phyloP scores from a whole-genome alignment of 164 flowering plant species.

The Saururus chinensis region DNA sequence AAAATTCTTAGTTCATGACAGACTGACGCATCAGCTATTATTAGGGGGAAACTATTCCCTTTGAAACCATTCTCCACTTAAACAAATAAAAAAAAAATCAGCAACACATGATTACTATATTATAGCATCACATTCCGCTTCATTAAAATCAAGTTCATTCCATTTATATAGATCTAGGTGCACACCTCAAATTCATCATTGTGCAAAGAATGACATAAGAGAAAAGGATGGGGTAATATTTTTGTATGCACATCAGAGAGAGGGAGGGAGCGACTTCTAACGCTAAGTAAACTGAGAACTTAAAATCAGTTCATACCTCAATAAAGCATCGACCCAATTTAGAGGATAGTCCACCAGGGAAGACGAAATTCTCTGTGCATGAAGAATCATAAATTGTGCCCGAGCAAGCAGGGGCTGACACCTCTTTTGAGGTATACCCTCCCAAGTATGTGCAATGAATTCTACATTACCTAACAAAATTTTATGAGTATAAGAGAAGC shows the following conservation, averaged over 20 bases:
- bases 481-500: not conserved
- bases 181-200: too few relatives aligned
- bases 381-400: constrained; percentile 39
- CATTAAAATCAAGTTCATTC: too few relatives aligned
- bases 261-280: too few relatives aligned
- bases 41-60: constrained; percentile 76
- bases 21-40: constrained; percentile 62
- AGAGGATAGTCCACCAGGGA: constrained; percentile 31
- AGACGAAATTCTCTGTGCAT: constrained; percentile 29
- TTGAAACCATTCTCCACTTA: constrained; percentile 86
- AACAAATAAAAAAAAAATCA: not conserved
- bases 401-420: constrained; percentile 21
- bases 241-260: too few relatives aligned
- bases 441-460: constrained; percentile 67
- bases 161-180: too few relatives aligned
- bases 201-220: too few relatives aligned
- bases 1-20: constrained; percentile 68
- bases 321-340: constrained; percentile 71
- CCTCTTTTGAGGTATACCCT: constrained; percentile 45
- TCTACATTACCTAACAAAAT: constrained; percentile 26
- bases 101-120: not conserved
- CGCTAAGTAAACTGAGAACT: not conserved
- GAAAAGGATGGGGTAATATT: too few relatives aligned
- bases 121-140: not conserved
- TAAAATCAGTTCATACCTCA: constrained; percentile 39